Evolutionary conservation across 164 flowering plant species (phyloP).

Genomic region (Nymphaea thermarum): DNA sequence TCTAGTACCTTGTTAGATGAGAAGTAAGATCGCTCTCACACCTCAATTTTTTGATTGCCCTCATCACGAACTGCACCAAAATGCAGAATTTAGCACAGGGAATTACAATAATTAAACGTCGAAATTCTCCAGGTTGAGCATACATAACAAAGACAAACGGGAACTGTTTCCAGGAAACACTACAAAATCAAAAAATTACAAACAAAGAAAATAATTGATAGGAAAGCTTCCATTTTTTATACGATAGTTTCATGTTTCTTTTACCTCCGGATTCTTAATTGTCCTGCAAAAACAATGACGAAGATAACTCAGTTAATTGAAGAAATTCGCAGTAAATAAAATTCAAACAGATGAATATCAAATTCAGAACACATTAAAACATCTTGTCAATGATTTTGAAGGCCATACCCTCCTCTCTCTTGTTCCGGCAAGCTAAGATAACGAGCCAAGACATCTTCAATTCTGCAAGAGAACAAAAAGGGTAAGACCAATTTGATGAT

Average conservation of each 20-base stretch:
- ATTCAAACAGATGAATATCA: not conserved
- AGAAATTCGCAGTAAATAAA: not conserved
- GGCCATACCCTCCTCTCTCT: conserved; percentile 46
- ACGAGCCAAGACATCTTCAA: conserved; percentile 47
- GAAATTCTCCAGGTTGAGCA: not conserved
- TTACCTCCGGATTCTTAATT: conserved; percentile 37
- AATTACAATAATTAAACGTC: not conserved
- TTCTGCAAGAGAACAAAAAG: conserved; percentile 13
- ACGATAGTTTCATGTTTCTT: not conserved
- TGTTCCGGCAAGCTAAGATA: conserved; percentile 36
- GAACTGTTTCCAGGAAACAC: not conserved
- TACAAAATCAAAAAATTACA: not conserved
- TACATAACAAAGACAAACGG: not conserved
- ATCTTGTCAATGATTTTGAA: not conserved
- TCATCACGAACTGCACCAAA: conserved; percentile 32
- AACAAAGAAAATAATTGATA: not conserved
- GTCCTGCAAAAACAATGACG: conserved; percentile 15
- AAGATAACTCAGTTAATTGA: not conserved
- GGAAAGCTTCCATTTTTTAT: not conserved
- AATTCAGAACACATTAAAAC: not conserved
- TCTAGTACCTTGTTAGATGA: conserved; percentile 28
- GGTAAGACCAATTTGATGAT: not conserved
- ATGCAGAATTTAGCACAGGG: not conserved
- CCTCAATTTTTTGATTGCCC: conserved; percentile 35
- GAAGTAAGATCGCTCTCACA: conserved; percentile 36